Evolutionary conservation across 2,329 filamentous ascomycete genomes (phyloP).

Genomic region (Alternaria ventricosa): DNA sequence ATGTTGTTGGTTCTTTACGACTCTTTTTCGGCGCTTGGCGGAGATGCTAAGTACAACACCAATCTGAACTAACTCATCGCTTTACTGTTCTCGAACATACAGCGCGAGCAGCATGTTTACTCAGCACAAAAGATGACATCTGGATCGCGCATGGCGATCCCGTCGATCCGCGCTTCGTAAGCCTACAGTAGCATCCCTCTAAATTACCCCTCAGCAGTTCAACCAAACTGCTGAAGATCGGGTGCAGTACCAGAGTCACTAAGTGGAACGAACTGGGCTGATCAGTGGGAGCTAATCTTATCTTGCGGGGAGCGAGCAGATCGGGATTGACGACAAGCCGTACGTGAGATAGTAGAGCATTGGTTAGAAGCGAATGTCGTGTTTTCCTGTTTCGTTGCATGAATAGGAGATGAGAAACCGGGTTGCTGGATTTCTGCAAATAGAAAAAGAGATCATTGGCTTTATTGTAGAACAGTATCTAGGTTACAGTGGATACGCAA

Average conservation of each 20-base stretch:
- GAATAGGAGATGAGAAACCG: not conserved
- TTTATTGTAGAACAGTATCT: not conserved
- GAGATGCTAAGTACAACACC: not conserved
- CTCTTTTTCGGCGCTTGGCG: not conserved
- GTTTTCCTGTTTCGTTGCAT: not conserved
- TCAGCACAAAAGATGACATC: not conserved
- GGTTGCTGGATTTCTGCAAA: too few species aligned
- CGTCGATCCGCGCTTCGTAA: not conserved
- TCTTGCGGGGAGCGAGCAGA: not conserved
- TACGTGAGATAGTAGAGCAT: accelerated
- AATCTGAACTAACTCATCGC: not conserved
- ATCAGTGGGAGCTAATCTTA: not conserved
- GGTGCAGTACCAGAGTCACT: not conserved
- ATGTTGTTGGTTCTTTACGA: not conserved
- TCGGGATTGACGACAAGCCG: too few species aligned
- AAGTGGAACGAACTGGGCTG: too few species aligned
- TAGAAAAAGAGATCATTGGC: not conserved
- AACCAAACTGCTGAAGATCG: not conserved
- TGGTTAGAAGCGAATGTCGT: not conserved
- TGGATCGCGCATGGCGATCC: not conserved
- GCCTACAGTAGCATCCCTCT: not conserved
- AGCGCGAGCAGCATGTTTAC: not conserved
- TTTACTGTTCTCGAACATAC: accelerated
- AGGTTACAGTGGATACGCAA: not conserved
- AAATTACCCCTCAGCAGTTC: not conserved